Evolutionary conservation across 441 rosid genomes (phyloP).

Genomic region (Syzygium syzygioides): DNA sequence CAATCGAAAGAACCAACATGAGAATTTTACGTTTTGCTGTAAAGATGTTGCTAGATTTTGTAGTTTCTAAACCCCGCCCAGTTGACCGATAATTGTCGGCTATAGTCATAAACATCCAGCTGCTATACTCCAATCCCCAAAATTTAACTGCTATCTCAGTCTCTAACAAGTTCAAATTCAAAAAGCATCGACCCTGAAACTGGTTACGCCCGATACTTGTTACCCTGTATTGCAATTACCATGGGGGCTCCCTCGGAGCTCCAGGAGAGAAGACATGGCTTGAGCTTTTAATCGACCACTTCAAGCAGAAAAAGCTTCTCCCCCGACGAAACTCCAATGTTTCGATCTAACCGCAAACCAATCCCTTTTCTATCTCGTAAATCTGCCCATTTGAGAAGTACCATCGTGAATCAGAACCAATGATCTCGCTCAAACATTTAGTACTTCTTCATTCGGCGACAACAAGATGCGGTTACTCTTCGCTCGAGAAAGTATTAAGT

Average conservation of each 20-base stretch:
- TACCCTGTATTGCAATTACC: neutral
- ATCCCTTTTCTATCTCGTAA: too few relatives aligned
- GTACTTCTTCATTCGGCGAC: too few relatives aligned
- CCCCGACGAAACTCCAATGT: too few relatives aligned
- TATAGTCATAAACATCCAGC: neutral
- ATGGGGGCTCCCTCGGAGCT: neutral
- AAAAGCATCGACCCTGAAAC: neutral
- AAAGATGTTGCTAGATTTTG: neutral
- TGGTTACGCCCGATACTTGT: neutral
- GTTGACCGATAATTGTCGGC: neutral
- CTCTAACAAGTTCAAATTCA: neutral
- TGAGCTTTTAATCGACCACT: too few relatives aligned
- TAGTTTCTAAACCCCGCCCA: neutral
- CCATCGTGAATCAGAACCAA: too few relatives aligned
- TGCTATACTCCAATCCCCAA: neutral
- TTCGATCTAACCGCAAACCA: too few relatives aligned
- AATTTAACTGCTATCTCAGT: neutral
- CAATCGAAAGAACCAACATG: neutral
- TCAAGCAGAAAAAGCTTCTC: too few relatives aligned
- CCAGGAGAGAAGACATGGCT: neutral
- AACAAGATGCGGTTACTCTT: too few relatives aligned
- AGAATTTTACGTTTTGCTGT: neutral
- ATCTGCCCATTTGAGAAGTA: too few relatives aligned
- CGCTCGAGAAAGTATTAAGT: too few relatives aligned
- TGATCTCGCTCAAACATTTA: too few relatives aligned